Conservation (phyloP, 208 protist genomes). For the Porcisia deanei region DNA sequence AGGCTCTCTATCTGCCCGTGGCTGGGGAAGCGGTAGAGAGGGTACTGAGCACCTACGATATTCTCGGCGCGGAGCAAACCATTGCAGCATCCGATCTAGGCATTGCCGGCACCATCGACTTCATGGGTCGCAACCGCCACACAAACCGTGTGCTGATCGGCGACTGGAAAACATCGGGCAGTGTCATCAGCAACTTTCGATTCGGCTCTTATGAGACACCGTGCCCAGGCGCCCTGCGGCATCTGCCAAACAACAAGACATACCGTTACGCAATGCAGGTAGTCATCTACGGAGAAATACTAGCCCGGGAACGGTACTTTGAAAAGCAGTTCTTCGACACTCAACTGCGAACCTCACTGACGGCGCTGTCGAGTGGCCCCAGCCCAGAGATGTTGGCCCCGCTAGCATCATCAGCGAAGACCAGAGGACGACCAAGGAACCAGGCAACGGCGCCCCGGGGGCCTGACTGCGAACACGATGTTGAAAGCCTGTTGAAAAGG, state of each 20-base stretch:
- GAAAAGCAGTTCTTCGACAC: slow-evolving; percentile 65
- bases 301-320: slow-evolving; percentile 70
- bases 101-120: slow-evolving; percentile 82
- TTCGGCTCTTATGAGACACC: slow-evolving; percentile 79
- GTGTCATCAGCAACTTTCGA: slow-evolving; percentile 70
- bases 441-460: neutral
- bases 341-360: slow-evolving; percentile 28
- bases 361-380: slow-evolving; percentile 2
- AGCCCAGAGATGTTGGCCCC: neutral
- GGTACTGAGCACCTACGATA: slow-evolving; percentile 56
- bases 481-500: slow-evolving; percentile 9
- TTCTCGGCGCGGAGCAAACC: slow-evolving; percentile 71
- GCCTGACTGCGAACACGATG: neutral
- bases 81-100: slow-evolving; percentile 65
- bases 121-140: slow-evolving; percentile 69
- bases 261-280: slow-evolving; percentile 90
- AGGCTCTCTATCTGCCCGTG: slow-evolving; percentile 62
- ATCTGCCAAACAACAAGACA: slow-evolving; percentile 83
- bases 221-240: slow-evolving; percentile 62
- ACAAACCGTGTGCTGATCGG: slow-evolving; percentile 71
- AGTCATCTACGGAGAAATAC: slow-evolving; percentile 76
- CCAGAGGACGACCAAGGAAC: neutral
- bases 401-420: neutral
- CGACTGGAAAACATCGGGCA: slow-evolving; percentile 90
- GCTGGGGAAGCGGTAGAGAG: slow-evolving; percentile 60